Conservation (phyloP, 1,284 basidiomycete genomes). For the Melampsora larici-populina region DNA sequence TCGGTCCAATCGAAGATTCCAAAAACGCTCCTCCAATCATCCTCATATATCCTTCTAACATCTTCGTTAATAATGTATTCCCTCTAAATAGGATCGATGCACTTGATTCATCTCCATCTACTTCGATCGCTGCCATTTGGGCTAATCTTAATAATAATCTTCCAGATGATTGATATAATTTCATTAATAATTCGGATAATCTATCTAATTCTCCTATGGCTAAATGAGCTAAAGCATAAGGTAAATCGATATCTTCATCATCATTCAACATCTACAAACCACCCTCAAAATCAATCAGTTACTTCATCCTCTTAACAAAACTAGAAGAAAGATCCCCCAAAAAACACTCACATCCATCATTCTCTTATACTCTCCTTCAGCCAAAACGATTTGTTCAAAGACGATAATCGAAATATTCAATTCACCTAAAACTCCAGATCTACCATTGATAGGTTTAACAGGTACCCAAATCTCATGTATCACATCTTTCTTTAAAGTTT, state of each 20-base stretch:
- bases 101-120: conserved; percentile 44
- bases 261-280: conserved; percentile 47
- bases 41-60: conserved; percentile 42
- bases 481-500: conserved; percentile 12
- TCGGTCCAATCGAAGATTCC: conserved; percentile 24
- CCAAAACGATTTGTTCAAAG: conserved; percentile 40
- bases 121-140: conserved; percentile 50
- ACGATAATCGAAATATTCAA: conserved; percentile 31
- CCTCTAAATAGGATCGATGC: conserved; percentile 39
- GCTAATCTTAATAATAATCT: conserved; percentile 50
- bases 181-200: conserved; percentile 58
- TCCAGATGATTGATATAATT: conserved; percentile 60
- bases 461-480: conserved; percentile 26
- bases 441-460: background rate
- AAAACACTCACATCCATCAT: conserved; percentile 29
- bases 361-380: conserved; percentile 27
- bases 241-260: conserved; percentile 42
- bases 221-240: conserved; percentile 65
- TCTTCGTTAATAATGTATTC: conserved; percentile 40
- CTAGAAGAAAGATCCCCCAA: background rate
- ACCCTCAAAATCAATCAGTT: conserved; percentile 56
- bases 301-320: too few relatives aligned
- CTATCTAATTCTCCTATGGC: conserved; percentile 56
- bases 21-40: conserved; percentile 32
- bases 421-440: conserved; percentile 15